Percentiles rank a stretch among this genome's conserved stretches.
Conservation (phyloP, 768 basidiomycete genomes). For the Naganishia vaughanmartiniae region DNA sequence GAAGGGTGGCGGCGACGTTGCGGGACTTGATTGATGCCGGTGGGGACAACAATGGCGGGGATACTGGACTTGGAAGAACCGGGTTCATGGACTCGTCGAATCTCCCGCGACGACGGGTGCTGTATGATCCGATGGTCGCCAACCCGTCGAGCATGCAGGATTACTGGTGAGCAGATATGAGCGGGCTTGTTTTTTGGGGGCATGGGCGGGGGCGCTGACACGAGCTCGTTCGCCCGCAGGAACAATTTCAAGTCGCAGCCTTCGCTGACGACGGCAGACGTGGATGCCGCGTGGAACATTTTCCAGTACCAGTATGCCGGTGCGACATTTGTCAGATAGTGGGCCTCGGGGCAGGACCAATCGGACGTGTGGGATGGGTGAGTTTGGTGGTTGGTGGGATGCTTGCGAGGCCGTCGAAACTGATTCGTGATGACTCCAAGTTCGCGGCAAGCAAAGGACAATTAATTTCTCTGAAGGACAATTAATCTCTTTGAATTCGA, state of each 20-base stretch:
- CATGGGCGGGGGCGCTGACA: too few species aligned
- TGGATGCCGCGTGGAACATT: background rate
- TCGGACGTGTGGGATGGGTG: too few species aligned
- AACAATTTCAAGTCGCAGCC: background rate
- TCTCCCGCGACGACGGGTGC: background rate
- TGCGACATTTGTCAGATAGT: too few species aligned
- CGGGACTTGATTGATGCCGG: conserved; percentile 16
- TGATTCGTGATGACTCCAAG: too few species aligned
- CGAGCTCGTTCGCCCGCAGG: background rate
- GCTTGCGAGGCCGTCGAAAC: too few species aligned
- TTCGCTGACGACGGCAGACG: background rate
- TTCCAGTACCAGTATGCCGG: background rate
- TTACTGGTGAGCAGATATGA: conserved; percentile 10
- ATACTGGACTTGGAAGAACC: background rate
- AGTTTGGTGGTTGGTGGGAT: too few species aligned
- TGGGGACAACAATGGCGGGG: conserved; percentile 17
- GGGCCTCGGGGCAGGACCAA: too few species aligned
- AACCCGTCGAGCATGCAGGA: conserved; percentile 26
- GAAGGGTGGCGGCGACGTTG: conserved; percentile 13
- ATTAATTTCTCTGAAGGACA: too few species aligned
- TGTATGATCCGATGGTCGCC: conserved; percentile 19
- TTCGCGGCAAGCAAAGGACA: too few species aligned
- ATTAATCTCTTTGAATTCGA: too few species aligned
- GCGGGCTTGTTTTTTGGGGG: too few species aligned
- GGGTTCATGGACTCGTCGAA: background rate